phyloP scores from a whole-genome alignment of 805 yeast species.

The Candida takata region DNA sequence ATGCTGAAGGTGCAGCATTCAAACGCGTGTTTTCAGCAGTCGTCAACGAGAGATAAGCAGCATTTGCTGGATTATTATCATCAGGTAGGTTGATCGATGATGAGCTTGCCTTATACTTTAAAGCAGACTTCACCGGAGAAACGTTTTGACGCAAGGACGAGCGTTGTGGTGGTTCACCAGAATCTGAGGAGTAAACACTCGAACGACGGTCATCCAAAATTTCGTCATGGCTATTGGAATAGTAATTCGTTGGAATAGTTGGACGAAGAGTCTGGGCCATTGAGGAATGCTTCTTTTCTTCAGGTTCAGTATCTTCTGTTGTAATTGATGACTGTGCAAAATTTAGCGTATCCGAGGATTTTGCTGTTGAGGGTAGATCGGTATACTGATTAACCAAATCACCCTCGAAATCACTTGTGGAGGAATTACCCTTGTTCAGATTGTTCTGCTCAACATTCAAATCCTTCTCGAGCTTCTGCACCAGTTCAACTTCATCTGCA shows the following conservation, averaged over 20 bases:
- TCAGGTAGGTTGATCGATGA: slow-evolving; percentile 17
- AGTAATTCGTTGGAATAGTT: slow-evolving; percentile 25
- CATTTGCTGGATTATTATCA: slow-evolving; percentile 40
- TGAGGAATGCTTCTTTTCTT: slow-evolving; percentile 4
- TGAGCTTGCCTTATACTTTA: slow-evolving; percentile 25
- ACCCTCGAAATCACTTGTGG: slow-evolving; percentile 8
- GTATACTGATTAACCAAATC: slow-evolving; percentile 12
- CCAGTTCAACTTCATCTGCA: slow-evolving; percentile 3
- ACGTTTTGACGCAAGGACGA: slow-evolving; percentile 23
- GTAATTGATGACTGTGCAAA: slow-evolving; percentile 18
- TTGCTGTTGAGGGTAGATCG: slow-evolving; percentile 22
- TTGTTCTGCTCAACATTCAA: not conserved
- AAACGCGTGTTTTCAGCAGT: slow-evolving; percentile 76
- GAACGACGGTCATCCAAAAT: slow-evolving; percentile 3
- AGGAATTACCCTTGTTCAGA: not conserved
- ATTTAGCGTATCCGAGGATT: slow-evolving; percentile 15
- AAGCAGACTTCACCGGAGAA: slow-evolving; percentile 40
- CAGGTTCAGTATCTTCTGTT: slow-evolving; percentile 13
- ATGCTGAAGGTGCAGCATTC: slow-evolving; percentile 41
- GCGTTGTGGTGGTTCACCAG: slow-evolving; percentile 25
- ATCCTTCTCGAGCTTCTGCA: not conserved
- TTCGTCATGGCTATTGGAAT: slow-evolving; percentile 8
- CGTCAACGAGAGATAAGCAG: slow-evolving; percentile 59
- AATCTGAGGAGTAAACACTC: slow-evolving; percentile 11
- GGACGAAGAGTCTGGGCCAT: slow-evolving; percentile 46